Evolutionary conservation across 305 asterid species (phyloP).

Genomic region (Petunia hybrid): DNA sequence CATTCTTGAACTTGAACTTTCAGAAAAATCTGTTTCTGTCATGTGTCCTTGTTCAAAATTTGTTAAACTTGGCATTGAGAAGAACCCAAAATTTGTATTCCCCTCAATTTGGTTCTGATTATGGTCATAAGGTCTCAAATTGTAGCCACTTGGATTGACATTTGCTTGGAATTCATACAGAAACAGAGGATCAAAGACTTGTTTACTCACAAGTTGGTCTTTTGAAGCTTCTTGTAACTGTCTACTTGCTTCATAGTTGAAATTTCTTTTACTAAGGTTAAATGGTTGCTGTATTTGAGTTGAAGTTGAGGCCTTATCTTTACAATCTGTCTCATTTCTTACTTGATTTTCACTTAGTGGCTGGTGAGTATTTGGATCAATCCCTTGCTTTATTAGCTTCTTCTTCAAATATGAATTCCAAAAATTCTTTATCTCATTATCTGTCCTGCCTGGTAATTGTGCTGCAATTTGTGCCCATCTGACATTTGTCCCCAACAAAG

Average conservation of each 20-base stretch:
- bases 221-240: constrained; percentile 17
- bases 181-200: constrained; percentile 61
- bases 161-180: constrained; percentile 51
- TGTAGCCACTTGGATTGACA: constrained; percentile 31
- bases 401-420: constrained; percentile 86
- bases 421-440: constrained; percentile 84
- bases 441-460: constrained; percentile 87
- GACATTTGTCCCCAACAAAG: constrained; percentile 11
- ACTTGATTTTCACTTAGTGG: constrained; percentile 40
- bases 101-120: constrained; percentile 20
- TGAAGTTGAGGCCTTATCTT: constrained; percentile 27
- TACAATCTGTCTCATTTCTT: constrained; percentile 35
- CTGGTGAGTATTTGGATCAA: constrained; percentile 84
- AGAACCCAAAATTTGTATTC: constrained; percentile 41
- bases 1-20: constrained; percentile 50
- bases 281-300: constrained; percentile 33
- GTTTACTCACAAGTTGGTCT: constrained; percentile 37
- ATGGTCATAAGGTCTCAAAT: neutral
- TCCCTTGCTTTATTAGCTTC: constrained; percentile 79
- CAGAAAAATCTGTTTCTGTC: constrained; percentile 42
- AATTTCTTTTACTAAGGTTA: neutral
- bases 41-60: constrained; percentile 47
- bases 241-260: constrained; percentile 14
- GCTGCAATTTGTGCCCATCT: constrained; percentile 96
- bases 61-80: constrained; percentile 56